Conservation (phyloP, 2,329 filamentous ascomycete species). For the Leptographium flavum region DNA sequence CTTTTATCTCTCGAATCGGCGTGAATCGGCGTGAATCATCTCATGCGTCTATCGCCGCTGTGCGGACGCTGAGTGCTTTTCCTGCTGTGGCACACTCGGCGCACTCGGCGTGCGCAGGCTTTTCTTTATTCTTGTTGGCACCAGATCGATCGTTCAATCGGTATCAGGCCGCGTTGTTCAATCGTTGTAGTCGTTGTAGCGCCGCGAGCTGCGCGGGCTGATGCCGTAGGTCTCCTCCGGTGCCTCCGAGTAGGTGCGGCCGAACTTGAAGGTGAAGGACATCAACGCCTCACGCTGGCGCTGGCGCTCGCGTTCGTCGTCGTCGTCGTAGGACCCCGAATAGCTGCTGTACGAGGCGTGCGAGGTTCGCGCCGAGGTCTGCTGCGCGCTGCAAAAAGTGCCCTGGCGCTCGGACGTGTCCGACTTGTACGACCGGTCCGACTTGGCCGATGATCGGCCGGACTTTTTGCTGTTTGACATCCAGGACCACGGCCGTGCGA, state of each 20-base stretch:
- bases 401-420: no score
- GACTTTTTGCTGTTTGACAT: slow-evolving; percentile 7
- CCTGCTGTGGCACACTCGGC: no score
- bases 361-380: neutral
- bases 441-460: no score
- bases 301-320: slow-evolving; percentile 15
- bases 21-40: no score
- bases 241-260: slow-evolving; percentile 13
- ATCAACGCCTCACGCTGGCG: slow-evolving; percentile 31
- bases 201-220: slow-evolving; percentile 30
- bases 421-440: no score
- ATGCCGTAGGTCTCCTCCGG: slow-evolving; percentile 18
- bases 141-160: neutral
- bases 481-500: slow-evolving; percentile 1
- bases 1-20: no score
- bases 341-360: no score
- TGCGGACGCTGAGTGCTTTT: no score
- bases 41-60: no score
- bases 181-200: slow-evolving; percentile 3
- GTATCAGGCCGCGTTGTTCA: neutral
- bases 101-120: no score
- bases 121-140: no score
- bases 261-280: slow-evolving; percentile 31
- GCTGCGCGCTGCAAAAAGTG: no score
- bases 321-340: neutral